A percentile compares a stretch with the other conserved stretches of the same genome.
Evolutionary conservation across 768 basidiomycete species (phyloP).

Genomic region (Rhodotorula taiwanensis): DNA sequence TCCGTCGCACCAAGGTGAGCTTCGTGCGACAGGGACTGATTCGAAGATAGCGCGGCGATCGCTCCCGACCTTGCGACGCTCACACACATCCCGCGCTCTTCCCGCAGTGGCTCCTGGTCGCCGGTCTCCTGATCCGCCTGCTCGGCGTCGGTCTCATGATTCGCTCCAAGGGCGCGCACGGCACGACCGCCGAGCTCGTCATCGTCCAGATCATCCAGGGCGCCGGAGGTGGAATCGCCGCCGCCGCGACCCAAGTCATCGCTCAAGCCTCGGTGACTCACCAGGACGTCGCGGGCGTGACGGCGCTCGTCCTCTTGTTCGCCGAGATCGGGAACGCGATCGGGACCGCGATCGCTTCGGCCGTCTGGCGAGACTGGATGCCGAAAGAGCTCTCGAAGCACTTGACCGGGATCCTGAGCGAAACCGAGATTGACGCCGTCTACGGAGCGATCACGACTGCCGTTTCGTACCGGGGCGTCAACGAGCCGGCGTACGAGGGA

Average conservation of each 20-base stretch:
- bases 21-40: too few relatives aligned
- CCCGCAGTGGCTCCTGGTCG: conserved; percentile 50
- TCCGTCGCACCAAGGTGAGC: conserved; percentile 54
- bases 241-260: conserved; percentile 44
- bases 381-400: conserved; percentile 55
- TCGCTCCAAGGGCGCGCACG: conserved; percentile 58
- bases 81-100: too few relatives aligned
- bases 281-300: conserved; percentile 46
- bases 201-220: conserved; percentile 67
- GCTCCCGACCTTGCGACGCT: too few relatives aligned
- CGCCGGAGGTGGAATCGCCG: conserved; percentile 64
- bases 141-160: conserved; percentile 65
- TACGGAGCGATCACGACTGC: conserved; percentile 47
- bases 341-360: conserved; percentile 43
- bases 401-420: conserved; percentile 52
- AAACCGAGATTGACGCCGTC: conserved; percentile 30
- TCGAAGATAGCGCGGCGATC: too few relatives aligned
- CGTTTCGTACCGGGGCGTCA: conserved; percentile 45
- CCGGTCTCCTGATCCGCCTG: conserved; percentile 58
- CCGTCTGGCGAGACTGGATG: conserved; percentile 48
- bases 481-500: conserved; percentile 56
- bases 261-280: conserved; percentile 46
- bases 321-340: conserved; percentile 46
- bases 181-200: conserved; percentile 51
- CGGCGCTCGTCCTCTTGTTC: conserved; percentile 45